Percentiles rank a stretch among this genome's conserved stretches.
Conservation (phyloP, 2,329 filamentous ascomycete genomes). For the Fusarium sp. region DNA sequence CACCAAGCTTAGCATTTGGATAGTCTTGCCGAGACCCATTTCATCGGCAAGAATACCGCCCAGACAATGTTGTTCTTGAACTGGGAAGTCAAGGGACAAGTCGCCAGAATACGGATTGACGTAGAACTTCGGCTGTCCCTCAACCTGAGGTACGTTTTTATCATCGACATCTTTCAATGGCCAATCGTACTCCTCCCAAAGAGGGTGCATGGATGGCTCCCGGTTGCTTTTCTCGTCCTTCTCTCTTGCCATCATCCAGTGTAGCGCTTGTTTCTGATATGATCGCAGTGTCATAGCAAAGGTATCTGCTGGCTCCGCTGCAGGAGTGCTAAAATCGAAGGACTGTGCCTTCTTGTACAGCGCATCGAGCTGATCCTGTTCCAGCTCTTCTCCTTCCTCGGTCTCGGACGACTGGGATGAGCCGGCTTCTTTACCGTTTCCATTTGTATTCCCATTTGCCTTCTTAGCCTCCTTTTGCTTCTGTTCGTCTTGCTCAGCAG, state of each 20-base stretch:
- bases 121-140: conserved; percentile 81
- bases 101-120: conserved; percentile 98
- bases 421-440: conserved; percentile 45
- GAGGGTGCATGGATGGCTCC: conserved; percentile 88
- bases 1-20: conserved; percentile 95
- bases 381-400: conserved; percentile 89
- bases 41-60: conserved; percentile 95
- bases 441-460: conserved; percentile 8
- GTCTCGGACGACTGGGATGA: conserved; percentile 71
- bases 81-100: conserved; percentile 88
- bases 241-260: conserved; percentile 98
- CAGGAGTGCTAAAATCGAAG: conserved; percentile 92
- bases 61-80: conserved; percentile 92
- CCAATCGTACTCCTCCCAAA: conserved; percentile 97
- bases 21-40: conserved; percentile 98
- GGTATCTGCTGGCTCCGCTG: conserved; percentile 81
- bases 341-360: conserved; percentile 96
- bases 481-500: conserved; percentile 88
- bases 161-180: conserved; percentile 89
- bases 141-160: conserved; percentile 72
- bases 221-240: conserved; percentile 77
- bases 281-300: conserved; percentile 87
- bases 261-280: conserved; percentile 93
- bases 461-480: conserved; percentile 66
- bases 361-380: conserved; percentile 93